Conservation (phyloP, 1,284 basidiomycete genomes). For the Puccinia brachypodii region DNA sequence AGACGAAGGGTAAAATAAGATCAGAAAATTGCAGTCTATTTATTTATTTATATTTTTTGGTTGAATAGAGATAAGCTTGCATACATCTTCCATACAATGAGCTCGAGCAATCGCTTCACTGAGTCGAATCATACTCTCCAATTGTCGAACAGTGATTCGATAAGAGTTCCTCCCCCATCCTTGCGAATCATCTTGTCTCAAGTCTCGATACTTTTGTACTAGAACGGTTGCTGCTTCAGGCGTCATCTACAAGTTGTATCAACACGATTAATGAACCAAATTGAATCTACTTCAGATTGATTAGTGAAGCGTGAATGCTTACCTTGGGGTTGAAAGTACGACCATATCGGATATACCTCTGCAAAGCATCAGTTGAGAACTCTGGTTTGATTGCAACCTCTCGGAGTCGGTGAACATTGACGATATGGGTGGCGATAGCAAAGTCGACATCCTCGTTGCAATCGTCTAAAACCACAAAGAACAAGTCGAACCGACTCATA, state of each 20-base stretch:
- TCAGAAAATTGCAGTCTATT: not conserved
- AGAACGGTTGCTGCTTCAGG: conserved; percentile 87
- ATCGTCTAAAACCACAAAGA: conserved; percentile 98
- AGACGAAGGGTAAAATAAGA: conserved; percentile 18
- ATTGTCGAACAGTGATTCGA: conserved; percentile 90
- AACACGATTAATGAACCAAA: not conserved
- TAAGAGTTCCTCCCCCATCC: conserved; percentile 88
- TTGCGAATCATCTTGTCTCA: conserved; percentile 87
- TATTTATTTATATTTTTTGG: too few relatives aligned
- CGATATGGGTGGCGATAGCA: conserved; percentile 94
- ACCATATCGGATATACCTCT: conserved; percentile 94
- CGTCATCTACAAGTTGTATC: conserved; percentile 67
- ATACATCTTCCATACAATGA: conserved; percentile 83
- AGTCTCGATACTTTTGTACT: conserved; percentile 90
- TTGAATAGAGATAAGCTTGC: conserved; percentile 50
- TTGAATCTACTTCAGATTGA: not conserved
- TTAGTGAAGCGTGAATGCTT: conserved; percentile 50
- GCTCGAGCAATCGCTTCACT: conserved; percentile 96
- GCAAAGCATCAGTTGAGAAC: conserved; percentile 93
- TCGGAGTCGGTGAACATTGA: conserved; percentile 93
- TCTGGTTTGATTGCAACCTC: conserved; percentile 93
- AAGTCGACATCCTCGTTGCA: conserved; percentile 90
- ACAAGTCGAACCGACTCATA: conserved; percentile 98
- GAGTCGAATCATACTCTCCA: conserved; percentile 95
- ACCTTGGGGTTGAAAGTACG: conserved; percentile 96